These are phyloP conservation scores for Mycena indigotica DNA, from an alignment of 768 basidiomycete species.

Conservation along the genomic window DNA sequence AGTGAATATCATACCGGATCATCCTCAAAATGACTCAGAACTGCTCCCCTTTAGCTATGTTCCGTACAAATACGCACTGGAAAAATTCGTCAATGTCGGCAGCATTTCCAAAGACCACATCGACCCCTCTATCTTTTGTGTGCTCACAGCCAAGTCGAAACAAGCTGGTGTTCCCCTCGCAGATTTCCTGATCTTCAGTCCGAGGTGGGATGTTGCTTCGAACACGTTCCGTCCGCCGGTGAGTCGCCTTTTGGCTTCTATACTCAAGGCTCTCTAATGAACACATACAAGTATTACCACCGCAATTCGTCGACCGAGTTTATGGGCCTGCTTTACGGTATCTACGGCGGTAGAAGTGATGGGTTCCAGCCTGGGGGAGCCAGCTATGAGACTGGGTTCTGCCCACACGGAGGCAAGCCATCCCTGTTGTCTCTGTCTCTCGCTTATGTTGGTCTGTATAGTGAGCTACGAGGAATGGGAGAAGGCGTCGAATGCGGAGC, in stretches of 20 bases:
- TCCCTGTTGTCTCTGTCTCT: neutral
- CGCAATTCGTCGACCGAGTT: slow-evolving; percentile 65
- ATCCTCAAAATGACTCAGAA: neutral
- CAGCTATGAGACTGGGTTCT: slow-evolving; percentile 66
- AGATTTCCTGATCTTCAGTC: slow-evolving; percentile 67
- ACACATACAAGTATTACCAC: slow-evolving; percentile 55
- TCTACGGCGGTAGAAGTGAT: slow-evolving; percentile 64
- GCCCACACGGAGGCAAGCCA: slow-evolving; percentile 59
- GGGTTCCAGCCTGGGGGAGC: slow-evolving; percentile 62
- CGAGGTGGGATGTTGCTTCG: slow-evolving; percentile 63
- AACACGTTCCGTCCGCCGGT: slow-evolving; percentile 65
- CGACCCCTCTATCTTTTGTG: slow-evolving; percentile 70
- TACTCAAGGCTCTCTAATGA: neutral
- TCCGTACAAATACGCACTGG: slow-evolving; percentile 67
- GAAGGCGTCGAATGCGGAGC: slow-evolving; percentile 54
- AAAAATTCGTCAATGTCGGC: slow-evolving; percentile 65
- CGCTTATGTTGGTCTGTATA: slow-evolving; percentile 20
- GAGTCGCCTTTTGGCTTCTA: slow-evolving; percentile 21
- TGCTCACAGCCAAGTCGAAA: slow-evolving; percentile 68
- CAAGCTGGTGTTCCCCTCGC: slow-evolving; percentile 57
- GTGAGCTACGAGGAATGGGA: slow-evolving; percentile 65
- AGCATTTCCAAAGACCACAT: slow-evolving; percentile 70
- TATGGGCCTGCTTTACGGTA: slow-evolving; percentile 66
- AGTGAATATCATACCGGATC: slow-evolving; percentile 53
- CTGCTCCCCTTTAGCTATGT: slow-evolving; percentile 51